Conservation (phyloP, 495 filamentous ascomycete species). For the Hypoxylon fuscum region DNA sequence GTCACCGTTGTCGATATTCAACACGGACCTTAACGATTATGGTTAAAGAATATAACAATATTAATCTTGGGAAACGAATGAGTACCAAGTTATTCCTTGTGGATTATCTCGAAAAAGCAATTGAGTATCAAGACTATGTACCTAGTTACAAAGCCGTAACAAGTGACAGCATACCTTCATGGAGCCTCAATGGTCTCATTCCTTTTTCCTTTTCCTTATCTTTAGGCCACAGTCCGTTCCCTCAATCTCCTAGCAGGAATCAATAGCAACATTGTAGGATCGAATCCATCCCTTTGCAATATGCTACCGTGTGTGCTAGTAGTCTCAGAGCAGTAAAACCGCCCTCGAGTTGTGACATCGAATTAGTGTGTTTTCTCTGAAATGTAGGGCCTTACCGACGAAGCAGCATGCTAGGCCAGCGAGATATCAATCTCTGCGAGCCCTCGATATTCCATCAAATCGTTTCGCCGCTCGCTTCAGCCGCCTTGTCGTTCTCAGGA, state of each 20-base stretch:
- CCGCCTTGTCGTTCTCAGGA: constrained; percentile 2
- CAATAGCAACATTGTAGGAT: not conserved
- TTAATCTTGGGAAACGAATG: too few species aligned
- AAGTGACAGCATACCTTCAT: too few species aligned
- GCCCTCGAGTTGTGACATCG: not conserved
- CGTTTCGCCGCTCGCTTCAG: not conserved
- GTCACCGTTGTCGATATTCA: too few species aligned
- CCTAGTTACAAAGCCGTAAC: too few species aligned
- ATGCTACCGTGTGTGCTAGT: not conserved
- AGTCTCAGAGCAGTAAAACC: not conserved
- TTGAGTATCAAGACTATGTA: too few species aligned
- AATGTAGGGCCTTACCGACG: constrained; percentile 5
- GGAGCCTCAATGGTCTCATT: too few species aligned
- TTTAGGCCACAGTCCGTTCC: not conserved
- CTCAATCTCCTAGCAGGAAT: not conserved
- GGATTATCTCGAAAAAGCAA: too few species aligned
- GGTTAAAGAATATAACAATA: too few species aligned
- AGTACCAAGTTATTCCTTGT: not conserved
- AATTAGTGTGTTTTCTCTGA: constrained; percentile 9
- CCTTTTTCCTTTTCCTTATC: not conserved
- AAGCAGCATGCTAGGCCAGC: constrained; percentile 3
- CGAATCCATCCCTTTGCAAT: not conserved
- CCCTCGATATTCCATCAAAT: not conserved
- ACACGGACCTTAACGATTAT: too few species aligned
- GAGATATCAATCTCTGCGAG: not conserved